Conservation (phyloP, 2,329 filamentous ascomycete genomes). For the Aspergillus ustus region DNA sequence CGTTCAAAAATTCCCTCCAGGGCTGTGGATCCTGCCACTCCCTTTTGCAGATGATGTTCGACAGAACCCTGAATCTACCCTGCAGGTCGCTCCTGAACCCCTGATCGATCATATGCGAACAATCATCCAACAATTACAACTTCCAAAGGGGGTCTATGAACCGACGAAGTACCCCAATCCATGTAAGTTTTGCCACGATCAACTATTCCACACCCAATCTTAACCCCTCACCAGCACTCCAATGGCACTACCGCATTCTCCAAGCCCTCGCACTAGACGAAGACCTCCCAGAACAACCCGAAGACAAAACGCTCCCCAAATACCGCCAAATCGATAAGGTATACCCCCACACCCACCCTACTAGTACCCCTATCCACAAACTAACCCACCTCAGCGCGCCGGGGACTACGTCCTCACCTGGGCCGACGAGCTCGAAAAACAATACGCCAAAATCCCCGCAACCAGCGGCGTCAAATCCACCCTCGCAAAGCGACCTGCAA, state of each 20-base stretch:
- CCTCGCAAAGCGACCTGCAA: constrained; percentile 53
- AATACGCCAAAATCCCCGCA: constrained; percentile 52
- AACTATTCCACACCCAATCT: not conserved
- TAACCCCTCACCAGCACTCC: constrained; percentile 60
- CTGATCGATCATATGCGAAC: constrained; percentile 81
- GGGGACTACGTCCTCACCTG: constrained; percentile 80
- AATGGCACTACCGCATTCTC: constrained; percentile 96
- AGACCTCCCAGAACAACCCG: constrained; percentile 73
- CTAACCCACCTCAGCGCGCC: constrained; percentile 58
- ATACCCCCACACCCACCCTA: constrained; percentile 9
- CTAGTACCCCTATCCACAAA: not conserved
- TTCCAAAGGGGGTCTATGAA: constrained; percentile 84
- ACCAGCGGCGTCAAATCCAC: constrained; percentile 45
- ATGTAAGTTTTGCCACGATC: constrained; percentile 32
- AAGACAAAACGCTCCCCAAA: constrained; percentile 83
- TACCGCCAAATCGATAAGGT: constrained; percentile 85
- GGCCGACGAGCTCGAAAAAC: constrained; percentile 69
- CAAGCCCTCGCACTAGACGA: constrained; percentile 92
- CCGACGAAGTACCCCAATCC: constrained; percentile 90
- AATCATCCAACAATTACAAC: constrained; percentile 82
- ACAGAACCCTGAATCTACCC: constrained; percentile 66
- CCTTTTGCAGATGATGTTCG: constrained; percentile 90
- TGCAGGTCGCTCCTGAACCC: constrained; percentile 66
- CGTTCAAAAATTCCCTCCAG: constrained; percentile 75
- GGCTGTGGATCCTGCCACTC: constrained; percentile 85